Evolutionary conservation across 2,329 filamentous ascomycete species (phyloP).

Genomic region (Phaeosphaeria sp.): DNA sequence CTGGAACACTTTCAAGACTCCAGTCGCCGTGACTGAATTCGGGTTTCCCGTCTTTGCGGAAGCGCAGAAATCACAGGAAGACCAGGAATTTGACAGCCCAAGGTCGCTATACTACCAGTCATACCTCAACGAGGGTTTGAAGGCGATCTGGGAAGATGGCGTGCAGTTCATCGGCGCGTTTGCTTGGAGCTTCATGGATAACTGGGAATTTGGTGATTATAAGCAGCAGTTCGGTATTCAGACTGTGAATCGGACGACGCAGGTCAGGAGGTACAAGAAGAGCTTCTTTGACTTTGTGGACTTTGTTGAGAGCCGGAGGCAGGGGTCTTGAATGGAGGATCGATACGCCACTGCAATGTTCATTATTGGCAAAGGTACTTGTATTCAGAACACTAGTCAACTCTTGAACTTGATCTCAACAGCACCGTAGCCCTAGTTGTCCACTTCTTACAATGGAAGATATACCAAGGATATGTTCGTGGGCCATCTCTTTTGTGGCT

Average conservation of each 20-base stretch:
- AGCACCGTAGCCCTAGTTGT: no score
- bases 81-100: constrained; percentile 62
- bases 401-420: no score
- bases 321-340: constrained; percentile 3
- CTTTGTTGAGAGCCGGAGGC: constrained; percentile 50
- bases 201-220: constrained; percentile 63
- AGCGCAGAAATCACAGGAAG: constrained; percentile 51
- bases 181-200: constrained; percentile 61
- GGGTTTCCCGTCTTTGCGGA: constrained; percentile 63
- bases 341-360: not conserved
- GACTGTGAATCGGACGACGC: constrained; percentile 61
- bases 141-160: constrained; percentile 63
- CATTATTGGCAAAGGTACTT: no score
- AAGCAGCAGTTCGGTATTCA: constrained; percentile 63
- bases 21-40: constrained; percentile 62
- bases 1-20: constrained; percentile 63
- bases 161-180: constrained; percentile 62
- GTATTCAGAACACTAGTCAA: no score
- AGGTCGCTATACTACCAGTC: constrained; percentile 62
- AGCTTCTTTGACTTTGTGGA: constrained; percentile 66
- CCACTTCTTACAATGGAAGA: no score
- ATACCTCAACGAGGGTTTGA: constrained; percentile 62
- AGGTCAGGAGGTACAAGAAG: constrained; percentile 61
- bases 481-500: no score
- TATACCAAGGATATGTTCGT: no score